Base-by-base conservation (phyloP, 495 filamentous ascomycete genomes). In the Jackrogersella minutella region DNA sequence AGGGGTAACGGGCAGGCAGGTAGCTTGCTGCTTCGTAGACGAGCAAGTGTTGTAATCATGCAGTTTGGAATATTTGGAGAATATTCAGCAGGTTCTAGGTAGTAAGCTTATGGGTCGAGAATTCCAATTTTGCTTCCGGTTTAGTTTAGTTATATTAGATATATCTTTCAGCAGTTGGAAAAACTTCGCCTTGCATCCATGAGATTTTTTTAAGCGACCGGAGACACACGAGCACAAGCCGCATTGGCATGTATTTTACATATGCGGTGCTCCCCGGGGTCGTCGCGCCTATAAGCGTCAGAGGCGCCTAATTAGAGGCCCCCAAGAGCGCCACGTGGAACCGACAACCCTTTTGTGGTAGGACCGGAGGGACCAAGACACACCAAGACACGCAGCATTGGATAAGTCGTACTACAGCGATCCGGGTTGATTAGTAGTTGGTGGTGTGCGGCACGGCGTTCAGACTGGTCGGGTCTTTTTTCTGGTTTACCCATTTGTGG, bases 221-320 rank as follows among this genome's bases (percentile, higher is more conserved):
- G 40, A 9, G 40, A 16, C 40, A 41, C 39, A 13, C n/a, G n/a
- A n/a, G 34, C 34, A 37, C 34, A 37, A 13, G 13, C 3, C 16
- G 11, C 13, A 43, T 28, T 24, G 9, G 40, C 17, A n/a, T n/a
- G n/a, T n/a, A n/a, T n/a, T n/a, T n/a, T n/a, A n/a, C 39, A 50
- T 43, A 40, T 40, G 30, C 28, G 1, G 58, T 68, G 53, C 4
- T 30, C 47, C 39, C 64, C 52, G 44, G 46, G 22, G 8, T 16
- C 5, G 17, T 55, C 51, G 66, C 66, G 66, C 26, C 46, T 62
- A 65, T 11, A 43, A n/a, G 66, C 66, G 66, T 61, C 57, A 65
- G 56, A 10, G 34, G 59, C 59, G 59, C 47, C 44, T 65, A 64
- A 44, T 26, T n/a, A 21, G 10, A 8, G 3, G 19, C 2, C 33